phyloP scores from a whole-genome alignment of 1,284 basidiomycete genomes.

The Rhodotorula sp. region DNA sequence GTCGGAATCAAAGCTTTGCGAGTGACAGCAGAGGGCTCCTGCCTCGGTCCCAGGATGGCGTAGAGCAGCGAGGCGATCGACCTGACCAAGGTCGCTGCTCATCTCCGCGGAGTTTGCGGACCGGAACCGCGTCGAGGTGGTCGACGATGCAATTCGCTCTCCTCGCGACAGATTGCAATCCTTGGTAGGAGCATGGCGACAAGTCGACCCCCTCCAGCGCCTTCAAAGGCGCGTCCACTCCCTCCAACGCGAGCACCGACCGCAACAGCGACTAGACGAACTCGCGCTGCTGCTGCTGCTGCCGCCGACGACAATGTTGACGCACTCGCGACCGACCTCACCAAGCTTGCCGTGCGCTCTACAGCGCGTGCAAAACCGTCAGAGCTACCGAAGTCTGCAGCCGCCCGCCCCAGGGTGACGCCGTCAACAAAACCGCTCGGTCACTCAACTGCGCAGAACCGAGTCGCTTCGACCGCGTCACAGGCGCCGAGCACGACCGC shows the following conservation, averaged over 20 bases:
- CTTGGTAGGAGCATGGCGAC: background rate
- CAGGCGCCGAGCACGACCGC: background rate
- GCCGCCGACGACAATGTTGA: conserved; percentile 5
- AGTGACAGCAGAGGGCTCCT: no score
- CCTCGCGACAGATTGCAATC: background rate
- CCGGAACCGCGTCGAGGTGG: no score
- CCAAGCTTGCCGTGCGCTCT: background rate
- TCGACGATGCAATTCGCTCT: background rate
- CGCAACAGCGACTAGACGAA: background rate
- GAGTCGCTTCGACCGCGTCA: conserved; percentile 2
- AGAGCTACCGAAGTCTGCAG: no score
- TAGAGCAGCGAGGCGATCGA: no score
- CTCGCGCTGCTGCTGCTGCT: background rate
- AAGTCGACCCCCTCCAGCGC: conserved; percentile 16
- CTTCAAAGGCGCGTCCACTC: conserved; percentile 14
- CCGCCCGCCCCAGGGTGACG: background rate
- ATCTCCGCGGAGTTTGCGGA: no score
- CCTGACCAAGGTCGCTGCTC: no score
- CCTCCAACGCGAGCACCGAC: conserved; percentile 1
- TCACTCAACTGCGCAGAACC: conserved; percentile 10
- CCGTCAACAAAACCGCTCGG: background rate
- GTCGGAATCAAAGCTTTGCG: no score
- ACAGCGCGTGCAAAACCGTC: background rate
- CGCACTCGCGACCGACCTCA: conserved; percentile 4
- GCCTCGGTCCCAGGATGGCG: no score